A percentile compares a stretch with the other conserved stretches of the same genome.
Conservation (phyloP, 2,329 filamentous ascomycete species). For the Mycogone perniciosa region DNA sequence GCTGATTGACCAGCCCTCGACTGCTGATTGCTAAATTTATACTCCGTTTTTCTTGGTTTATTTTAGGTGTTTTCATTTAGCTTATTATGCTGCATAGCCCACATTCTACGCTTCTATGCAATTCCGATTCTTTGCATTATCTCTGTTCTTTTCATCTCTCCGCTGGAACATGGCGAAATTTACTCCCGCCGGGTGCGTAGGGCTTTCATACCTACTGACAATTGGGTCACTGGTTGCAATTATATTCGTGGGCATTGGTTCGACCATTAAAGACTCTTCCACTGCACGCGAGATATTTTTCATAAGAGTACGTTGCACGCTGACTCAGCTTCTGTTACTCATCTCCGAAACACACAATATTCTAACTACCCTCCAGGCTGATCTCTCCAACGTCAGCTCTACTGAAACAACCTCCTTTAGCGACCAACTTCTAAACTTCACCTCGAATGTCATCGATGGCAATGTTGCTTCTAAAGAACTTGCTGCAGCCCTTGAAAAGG, state of each 20-base stretch:
- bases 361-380: constrained; percentile 3
- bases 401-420: constrained; percentile 1
- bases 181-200: constrained; percentile 2
- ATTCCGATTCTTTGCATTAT: not conserved
- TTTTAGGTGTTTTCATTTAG: too few species aligned
- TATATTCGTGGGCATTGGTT: constrained; percentile 7
- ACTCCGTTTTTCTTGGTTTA: too few species aligned
- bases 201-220: constrained; percentile 4
- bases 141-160: not conserved
- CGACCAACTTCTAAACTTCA: constrained; percentile 2
- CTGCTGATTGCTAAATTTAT: too few species aligned
- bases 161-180: constrained; percentile 1
- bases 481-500: constrained; percentile 4
- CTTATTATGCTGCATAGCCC: too few species aligned
- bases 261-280: constrained; percentile 4
- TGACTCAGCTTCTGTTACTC: not conserved
- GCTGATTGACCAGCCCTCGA: too few species aligned
- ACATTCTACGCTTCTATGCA: not conserved
- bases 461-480: constrained; percentile 3
- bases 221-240: constrained; percentile 3
- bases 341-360: not conserved
- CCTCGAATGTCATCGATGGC: not conserved
- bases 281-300: constrained; percentile 1
- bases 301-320: constrained; percentile 2
- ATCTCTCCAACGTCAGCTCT: constrained; percentile 5